These are phyloP conservation scores for Colletotrichum somersetense DNA, from an alignment of 2,329 filamentous ascomycete genomes.

Conservation along the genomic window DNA sequence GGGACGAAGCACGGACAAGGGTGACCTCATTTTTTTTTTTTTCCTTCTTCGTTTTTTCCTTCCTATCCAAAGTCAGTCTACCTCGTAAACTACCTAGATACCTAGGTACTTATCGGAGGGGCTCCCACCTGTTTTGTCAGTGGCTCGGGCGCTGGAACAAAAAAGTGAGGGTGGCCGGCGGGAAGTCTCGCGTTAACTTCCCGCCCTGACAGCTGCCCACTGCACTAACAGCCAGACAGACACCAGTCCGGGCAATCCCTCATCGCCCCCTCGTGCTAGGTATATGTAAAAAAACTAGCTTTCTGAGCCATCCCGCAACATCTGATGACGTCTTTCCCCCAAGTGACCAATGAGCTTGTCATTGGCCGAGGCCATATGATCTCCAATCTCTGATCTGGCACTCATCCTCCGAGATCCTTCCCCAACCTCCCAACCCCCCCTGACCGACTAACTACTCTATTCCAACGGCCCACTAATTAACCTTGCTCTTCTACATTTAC, in stretches of 20 bases:
- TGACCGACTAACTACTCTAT: no score
- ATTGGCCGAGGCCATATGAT: conserved; percentile 34
- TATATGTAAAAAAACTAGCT: neutral
- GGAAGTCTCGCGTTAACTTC: conserved; percentile 35
- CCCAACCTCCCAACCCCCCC: neutral
- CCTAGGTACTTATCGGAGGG: no score
- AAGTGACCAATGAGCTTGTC: conserved; percentile 10
- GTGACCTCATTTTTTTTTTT: conserved; percentile 39
- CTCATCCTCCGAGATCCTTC: conserved; percentile 24
- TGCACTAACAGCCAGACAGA: conserved; percentile 25
- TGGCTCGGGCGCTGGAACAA: conserved; percentile 16
- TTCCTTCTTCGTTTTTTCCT: neutral
- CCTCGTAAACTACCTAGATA: no score
- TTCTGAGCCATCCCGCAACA: conserved; percentile 24
- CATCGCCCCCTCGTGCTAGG: neutral
- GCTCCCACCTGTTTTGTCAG: neutral
- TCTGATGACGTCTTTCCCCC: conserved; percentile 18
- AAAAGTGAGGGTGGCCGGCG: conserved; percentile 5
- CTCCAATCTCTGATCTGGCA: conserved; percentile 37
- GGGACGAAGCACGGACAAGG: conserved; percentile 20
- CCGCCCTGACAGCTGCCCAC: conserved; percentile 1
- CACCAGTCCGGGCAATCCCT: neutral
- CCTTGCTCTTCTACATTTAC: neutral
- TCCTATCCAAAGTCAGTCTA: no score
- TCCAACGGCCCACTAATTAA: conserved; percentile 21